A percentile compares a stretch with the other conserved stretches of the same genome.
Conservation (phyloP, 2,329 filamentous ascomycete species). For the Aspergillus glaucus region DNA sequence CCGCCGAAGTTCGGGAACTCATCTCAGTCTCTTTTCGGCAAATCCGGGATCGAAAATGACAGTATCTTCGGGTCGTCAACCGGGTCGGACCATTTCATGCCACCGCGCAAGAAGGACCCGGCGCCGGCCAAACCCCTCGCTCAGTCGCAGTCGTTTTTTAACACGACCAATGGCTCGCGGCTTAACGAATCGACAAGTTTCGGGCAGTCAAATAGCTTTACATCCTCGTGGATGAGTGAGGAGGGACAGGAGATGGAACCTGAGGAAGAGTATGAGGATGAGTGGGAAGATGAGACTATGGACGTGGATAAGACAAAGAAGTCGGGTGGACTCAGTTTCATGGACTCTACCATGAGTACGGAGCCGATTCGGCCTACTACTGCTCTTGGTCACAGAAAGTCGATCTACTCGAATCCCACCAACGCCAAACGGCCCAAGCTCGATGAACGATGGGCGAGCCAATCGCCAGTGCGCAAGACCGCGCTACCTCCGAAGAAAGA, state of each 20-base stretch:
- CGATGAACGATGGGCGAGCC: constrained; percentile 32
- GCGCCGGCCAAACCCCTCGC: constrained; percentile 18
- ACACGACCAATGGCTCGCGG: constrained; percentile 19
- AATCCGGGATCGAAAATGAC: constrained; percentile 29
- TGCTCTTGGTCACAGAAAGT: constrained; percentile 22
- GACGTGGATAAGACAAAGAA: constrained; percentile 17
- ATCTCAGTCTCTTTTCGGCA: constrained; percentile 32
- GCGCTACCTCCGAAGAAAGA: constrained; percentile 42
- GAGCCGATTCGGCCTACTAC: constrained; percentile 12
- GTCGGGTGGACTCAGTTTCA: constrained; percentile 20
- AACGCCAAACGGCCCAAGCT: constrained; percentile 39
- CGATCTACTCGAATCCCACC: constrained; percentile 38
- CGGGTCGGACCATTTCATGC: constrained; percentile 26
- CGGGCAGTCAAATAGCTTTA: constrained; percentile 18
- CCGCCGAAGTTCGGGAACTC: constrained; percentile 28
- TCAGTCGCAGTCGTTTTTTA: constrained; percentile 22
- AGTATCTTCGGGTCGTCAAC: constrained; percentile 35
- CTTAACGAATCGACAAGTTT: constrained; percentile 22
- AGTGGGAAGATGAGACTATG: constrained; percentile 37
- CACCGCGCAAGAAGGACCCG: constrained; percentile 21
- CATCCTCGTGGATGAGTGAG: constrained; percentile 21
- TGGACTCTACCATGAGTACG: constrained; percentile 27
- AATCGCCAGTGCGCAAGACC: constrained; percentile 28
- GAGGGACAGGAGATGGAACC: constrained; percentile 29
- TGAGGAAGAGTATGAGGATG: constrained; percentile 35